Evolutionary conservation across 1,284 basidiomycete species (phyloP), one percentile per base, ranked within the genome.

Genomic region (Sanghuangporus baumii): DNA sequence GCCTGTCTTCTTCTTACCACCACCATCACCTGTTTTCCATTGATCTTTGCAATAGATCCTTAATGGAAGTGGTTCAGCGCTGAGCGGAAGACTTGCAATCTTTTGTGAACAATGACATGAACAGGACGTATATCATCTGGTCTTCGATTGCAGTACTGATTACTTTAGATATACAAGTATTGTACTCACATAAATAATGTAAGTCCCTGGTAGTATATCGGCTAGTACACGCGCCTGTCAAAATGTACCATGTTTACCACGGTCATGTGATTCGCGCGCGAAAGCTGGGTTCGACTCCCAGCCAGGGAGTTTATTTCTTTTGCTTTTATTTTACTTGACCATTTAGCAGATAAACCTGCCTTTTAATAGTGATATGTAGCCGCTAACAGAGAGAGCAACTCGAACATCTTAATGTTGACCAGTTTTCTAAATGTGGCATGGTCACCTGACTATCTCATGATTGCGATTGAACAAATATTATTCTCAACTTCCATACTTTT

Each of bases 201-300:
- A n/a, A n/a, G 23, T 23, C 23, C 23, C 23, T 23, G 23, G 23
- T 23, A 67, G 66, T 67, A 67, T 67, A 67, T 65, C 64, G 66
- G 66, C 43, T 67, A 67, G 66, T 67, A 67, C 64, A 65, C 61
- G 59, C 66, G 66, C 66, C 65, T 65, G 63, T 64, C 63, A 23
- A 23, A 23, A 23, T 23, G 23, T 23, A 23, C 23, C 23, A 23
- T 23, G 23, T 23, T 60, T 55, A 34, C 6, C 6, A n/a, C 3
- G 6, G 16, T 41, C 40, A 11, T 3, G 18, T 2, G 11, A 37
- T 57, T 26, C 4, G 7, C 74, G 74, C 74, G 74, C 71, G 74
- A 76, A 70, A 75, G 74, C 75, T 73, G 75, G 75, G 75, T 76
- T 74, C 73, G 74, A 75, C 71, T 76, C 74, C 74, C 74, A 71